Evolutionary conservation across 2,329 filamentous ascomycete genomes (phyloP), one percentile per base, ranked within the genome.

Genomic region (Huntiella savannae): DNA sequence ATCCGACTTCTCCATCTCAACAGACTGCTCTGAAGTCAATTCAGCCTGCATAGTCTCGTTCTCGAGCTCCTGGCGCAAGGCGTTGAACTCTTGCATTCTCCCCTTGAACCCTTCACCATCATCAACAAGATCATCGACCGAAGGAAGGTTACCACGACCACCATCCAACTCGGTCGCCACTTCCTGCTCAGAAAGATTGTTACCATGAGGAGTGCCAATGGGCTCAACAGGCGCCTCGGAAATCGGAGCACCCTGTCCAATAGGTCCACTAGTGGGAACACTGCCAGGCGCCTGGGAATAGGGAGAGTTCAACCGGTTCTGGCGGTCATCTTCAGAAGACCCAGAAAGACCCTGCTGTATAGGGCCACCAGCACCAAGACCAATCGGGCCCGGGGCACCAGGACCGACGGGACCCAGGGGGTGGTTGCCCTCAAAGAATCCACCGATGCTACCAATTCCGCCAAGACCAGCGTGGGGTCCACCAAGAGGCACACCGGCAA

Each of bases 81-180:
- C 74, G 54, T 92, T 76, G 58, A 95, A 95, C 57, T 95, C 80
- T 53, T 82, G 75, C 15, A 95, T 68, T 40, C 87, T 78, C 40
- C 84, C 82, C 51, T 68, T 69, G 53, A 76, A 78, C 0, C 74
- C 75, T 54, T 77, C 68, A 0, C 63, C 53, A 50, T 79, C 75
- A 49, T 67, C 63, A 46, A 63, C 57, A 4, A 76, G 65, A 48
- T 73, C 65, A 34, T 67, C 65, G 1, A 65, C 62, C 17, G 60
- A 60, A 1, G 72, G 73, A 4, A 76, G 62, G 33, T 44, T 42
- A n/a, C 34, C 44, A 32, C 44, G 44, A 4, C 22, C 22, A 1
- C 7, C 3, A 28, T 28, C 22, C 7, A 28, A 28, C 22, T 28
- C 22, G 22, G 22, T 3, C 22, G 5, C 22, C 22, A 10, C 2